phyloP scores from a whole-genome alignment of 495 filamentous ascomycete genomes.

The Talaromyces thailandensis region DNA sequence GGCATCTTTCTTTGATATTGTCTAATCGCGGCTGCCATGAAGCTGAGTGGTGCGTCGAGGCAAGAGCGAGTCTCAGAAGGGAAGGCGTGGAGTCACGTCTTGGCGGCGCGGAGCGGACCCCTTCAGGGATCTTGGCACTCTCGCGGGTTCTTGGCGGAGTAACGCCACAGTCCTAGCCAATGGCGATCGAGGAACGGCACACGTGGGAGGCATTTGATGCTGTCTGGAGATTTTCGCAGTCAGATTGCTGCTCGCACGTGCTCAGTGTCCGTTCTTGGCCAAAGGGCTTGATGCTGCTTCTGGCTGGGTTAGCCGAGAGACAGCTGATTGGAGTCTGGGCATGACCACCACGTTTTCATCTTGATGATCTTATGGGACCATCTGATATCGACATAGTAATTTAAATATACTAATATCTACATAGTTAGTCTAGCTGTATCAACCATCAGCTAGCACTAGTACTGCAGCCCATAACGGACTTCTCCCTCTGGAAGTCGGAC shows the following conservation, averaged over 20 bases:
- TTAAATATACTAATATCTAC: too few relatives aligned
- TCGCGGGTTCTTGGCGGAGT: not conserved
- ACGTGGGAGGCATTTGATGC: not conserved
- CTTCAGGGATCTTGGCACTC: not conserved
- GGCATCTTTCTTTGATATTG: not conserved
- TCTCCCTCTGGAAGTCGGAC: not conserved
- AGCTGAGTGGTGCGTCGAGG: not conserved
- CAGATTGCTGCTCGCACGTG: not conserved
- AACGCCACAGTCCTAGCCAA: not conserved
- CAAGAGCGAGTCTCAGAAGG: not conserved
- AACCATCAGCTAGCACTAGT: too few relatives aligned
- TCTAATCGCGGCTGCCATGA: not conserved
- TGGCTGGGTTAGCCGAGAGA: not conserved
- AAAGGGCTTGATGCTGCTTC: not conserved
- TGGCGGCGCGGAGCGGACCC: not conserved
- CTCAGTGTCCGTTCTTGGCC: not conserved
- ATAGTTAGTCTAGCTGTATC: too few relatives aligned
- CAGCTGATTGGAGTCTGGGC: not conserved
- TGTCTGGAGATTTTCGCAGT: not conserved
- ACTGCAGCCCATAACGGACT: not conserved
- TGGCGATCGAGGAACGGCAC: not conserved
- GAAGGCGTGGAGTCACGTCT: not conserved
- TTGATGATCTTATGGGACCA: too few relatives aligned
- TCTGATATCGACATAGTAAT: too few relatives aligned
- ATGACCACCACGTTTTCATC: not conserved